These are phyloP conservation scores for Monilinia polystroma DNA, from an alignment of 2,329 filamentous ascomycete species.

Conservation along the genomic window DNA sequence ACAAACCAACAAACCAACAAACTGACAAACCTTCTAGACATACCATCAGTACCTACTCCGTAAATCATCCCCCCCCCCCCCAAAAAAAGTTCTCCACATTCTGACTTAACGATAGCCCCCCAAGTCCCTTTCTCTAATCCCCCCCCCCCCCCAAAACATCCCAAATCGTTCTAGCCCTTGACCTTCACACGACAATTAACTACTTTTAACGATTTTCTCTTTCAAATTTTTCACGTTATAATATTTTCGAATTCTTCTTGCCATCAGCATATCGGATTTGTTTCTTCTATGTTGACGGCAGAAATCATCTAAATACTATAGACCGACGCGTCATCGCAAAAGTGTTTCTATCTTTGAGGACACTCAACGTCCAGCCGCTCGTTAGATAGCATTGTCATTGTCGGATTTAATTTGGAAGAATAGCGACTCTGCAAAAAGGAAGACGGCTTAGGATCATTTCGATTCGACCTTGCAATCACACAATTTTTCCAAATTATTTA, in stretches of 20 bases:
- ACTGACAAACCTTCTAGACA: too few species aligned
- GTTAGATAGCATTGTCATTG: conserved; percentile 29
- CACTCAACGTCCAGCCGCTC: conserved; percentile 38
- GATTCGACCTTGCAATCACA: conserved; percentile 3
- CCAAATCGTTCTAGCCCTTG: conserved; percentile 11
- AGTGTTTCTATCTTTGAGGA: conserved; percentile 35
- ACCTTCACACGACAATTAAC: conserved; percentile 11
- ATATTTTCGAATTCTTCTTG: conserved; percentile 31
- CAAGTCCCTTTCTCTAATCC: conserved; percentile 5
- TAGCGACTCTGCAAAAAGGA: conserved; percentile 16
- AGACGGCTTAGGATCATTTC: neutral
- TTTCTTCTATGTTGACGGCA: conserved; percentile 28
- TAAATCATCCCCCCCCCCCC: neutral
- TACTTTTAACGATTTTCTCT: neutral
- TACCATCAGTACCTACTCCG: too few species aligned
- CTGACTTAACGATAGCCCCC: conserved; percentile 9
- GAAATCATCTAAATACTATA: conserved; percentile 21
- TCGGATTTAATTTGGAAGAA: conserved; percentile 9
- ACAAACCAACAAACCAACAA: too few species aligned
- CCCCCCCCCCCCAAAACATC: too few species aligned
- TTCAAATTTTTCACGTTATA: conserved; percentile 25
- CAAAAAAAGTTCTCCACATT: neutral
- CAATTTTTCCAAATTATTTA: neutral
- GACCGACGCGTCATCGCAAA: conserved; percentile 39
- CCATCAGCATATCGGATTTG: conserved; percentile 28